Evolutionary conservation across 2,329 filamentous ascomycete genomes (phyloP).

Genomic region (Pyricularia grisea): DNA sequence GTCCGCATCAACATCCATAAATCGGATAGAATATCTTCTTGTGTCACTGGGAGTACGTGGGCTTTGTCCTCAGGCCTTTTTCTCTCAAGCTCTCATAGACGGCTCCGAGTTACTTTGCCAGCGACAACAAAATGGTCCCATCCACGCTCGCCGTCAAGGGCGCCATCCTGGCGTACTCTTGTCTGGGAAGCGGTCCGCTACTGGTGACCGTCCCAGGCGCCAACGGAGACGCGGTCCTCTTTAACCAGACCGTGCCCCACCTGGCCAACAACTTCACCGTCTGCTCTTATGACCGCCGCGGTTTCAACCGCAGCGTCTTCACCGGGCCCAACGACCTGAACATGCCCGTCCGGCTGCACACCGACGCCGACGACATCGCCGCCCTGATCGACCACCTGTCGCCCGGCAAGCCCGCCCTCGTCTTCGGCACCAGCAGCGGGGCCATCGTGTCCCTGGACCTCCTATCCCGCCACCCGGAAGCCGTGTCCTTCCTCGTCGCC

Average conservation of each 20-base stretch:
- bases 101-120: background rate
- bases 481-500: conserved; percentile 4
- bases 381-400: conserved; percentile 10
- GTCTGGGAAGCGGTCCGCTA: conserved; percentile 17
- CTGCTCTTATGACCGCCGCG: conserved; percentile 19
- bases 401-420: conserved; percentile 4
- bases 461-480: conserved; percentile 7
- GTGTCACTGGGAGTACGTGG: too few relatives aligned
- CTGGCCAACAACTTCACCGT: conserved; percentile 17
- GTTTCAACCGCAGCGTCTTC: conserved; percentile 13
- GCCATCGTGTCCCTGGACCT: conserved; percentile 10
- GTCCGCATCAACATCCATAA: background rate
- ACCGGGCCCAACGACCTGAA: conserved; percentile 15
- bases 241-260: conserved; percentile 11
- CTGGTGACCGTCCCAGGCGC: conserved; percentile 21
- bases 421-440: conserved; percentile 12
- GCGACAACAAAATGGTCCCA: background rate
- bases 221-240: conserved; percentile 17
- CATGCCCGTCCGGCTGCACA: conserved; percentile 13
- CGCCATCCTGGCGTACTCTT: conserved; percentile 19
- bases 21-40: background rate
- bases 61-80: background rate
- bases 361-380: conserved; percentile 20
- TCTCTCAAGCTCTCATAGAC: background rate
- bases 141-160: conserved; percentile 8